Evolutionary conservation across 768 basidiomycete genomes (phyloP), one percentile per base, ranked within the genome.

Genomic region (Leccinum pellstonianum): DNA sequence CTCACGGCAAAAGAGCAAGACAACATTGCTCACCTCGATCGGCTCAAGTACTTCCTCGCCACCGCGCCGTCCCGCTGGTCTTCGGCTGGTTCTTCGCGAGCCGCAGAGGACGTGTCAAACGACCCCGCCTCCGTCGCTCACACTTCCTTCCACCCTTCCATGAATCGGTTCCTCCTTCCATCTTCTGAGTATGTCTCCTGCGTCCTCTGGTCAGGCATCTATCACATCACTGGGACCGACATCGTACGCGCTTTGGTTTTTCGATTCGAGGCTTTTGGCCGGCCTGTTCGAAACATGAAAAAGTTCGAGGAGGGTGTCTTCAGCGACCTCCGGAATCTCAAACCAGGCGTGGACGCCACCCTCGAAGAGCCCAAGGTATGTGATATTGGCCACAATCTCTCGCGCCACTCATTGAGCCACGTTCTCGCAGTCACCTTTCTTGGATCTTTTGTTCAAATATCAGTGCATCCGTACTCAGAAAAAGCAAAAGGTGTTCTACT

Each of bases 401-500:
- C 52, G 12, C 29, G 33, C 15, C n/a, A 46, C 56, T 23, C 23
- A 12, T 46, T 23, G 12, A 46, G 56, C 49, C 47, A 63, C 23
- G 21, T 29, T 47, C 11, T 59, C 14, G 10, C 68, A 96, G 95
- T 91, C 92, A 50, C 89, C 91, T 0, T 95, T 98, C 77, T 80
- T 98, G 17, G 95, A 98, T 66, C 81, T 95, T 27, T 77, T 98
- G 10, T 97, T 97, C 85, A 95, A 95, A 74, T 95, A 91, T 67
- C 93, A 95, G 71, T 96, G 95, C 72, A 97, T 98, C 65, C 86
- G 95, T 41, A 98, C 95, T 1, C 95, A 98, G 73, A 98, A 97
- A 82, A 98, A 97, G 77, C 95, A 96, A 78, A 95, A 98, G 74
- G 95, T 98, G n/a, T 98, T 97, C 70, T 97, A 92, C 73, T 98